A percentile compares a stretch with the other conserved stretches of the same genome.
Conservation (phyloP, 306 rosid genomes). For the Medicago truncatula region MtrunA17r5.0-ANR NC_053043.1:15561501-15562000, state of each 20-base stretch:
- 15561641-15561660: no score
- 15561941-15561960: slow-evolving; percentile 41
- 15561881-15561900: slow-evolving; percentile 44
- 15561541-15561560: slow-evolving; percentile 42
- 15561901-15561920: slow-evolving; percentile 47
- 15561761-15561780: slow-evolving; percentile 50
- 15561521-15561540: slow-evolving; percentile 24
- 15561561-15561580: slow-evolving; percentile 49
- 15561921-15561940: slow-evolving; percentile 39
- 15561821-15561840: not conserved
- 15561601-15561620: no score
- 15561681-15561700: no score
- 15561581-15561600: not conserved
- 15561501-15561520: slow-evolving; percentile 36
- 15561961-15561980: slow-evolving; percentile 40
- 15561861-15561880: slow-evolving; percentile 29
- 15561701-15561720: no score
- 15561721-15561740: slow-evolving; percentile 55
- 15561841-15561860: slow-evolving; percentile 34
- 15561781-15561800: slow-evolving; percentile 36
- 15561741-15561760: slow-evolving; percentile 48
- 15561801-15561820: slow-evolving; percentile 50
- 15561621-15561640: no score
- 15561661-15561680: no score
- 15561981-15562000: slow-evolving; percentile 45